Conservation (phyloP, 2,329 filamentous ascomycete species). For the Zasmidium angulare region DNA sequence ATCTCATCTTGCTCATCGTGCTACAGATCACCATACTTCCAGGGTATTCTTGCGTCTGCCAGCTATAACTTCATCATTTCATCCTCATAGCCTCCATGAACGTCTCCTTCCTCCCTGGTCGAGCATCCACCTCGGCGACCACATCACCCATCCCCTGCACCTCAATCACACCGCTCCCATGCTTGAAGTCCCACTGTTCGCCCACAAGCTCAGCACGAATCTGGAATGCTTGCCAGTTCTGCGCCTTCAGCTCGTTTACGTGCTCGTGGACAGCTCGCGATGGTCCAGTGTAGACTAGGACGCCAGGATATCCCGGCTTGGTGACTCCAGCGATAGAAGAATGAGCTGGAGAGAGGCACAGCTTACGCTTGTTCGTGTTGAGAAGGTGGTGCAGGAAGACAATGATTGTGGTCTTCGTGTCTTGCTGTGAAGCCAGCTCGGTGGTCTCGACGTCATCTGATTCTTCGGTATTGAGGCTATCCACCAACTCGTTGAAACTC, state of each 20-base stretch:
- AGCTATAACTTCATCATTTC: too few species aligned
- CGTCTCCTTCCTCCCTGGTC: constrained; percentile 27
- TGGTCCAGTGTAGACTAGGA: constrained; percentile 46
- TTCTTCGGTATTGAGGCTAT: background rate
- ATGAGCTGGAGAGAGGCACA: constrained; percentile 38
- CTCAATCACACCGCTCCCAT: constrained; percentile 42
- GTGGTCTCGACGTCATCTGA: too few species aligned
- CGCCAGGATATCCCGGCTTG: constrained; percentile 49
- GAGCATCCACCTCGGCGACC: constrained; percentile 36
- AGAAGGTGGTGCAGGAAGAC: constrained; percentile 50
- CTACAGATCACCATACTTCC: too few species aligned
- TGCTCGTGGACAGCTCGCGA: constrained; percentile 40
- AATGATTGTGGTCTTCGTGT: constrained; percentile 36
- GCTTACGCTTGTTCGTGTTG: constrained; percentile 48
- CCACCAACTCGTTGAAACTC: constrained; percentile 38
- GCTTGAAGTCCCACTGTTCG: constrained; percentile 41
- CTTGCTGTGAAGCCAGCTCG: background rate
- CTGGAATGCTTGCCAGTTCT: constrained; percentile 50
- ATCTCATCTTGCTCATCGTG: too few species aligned
- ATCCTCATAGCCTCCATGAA: constrained; percentile 38
- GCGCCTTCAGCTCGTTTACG: constrained; percentile 42
- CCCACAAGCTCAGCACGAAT: constrained; percentile 41
- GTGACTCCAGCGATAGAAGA: constrained; percentile 41
- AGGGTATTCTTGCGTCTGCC: too few species aligned
- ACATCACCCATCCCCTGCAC: constrained; percentile 47